Conservation (phyloP, 1,139 yeast genomes). For the Sugiyamaella pinicola region DNA sequence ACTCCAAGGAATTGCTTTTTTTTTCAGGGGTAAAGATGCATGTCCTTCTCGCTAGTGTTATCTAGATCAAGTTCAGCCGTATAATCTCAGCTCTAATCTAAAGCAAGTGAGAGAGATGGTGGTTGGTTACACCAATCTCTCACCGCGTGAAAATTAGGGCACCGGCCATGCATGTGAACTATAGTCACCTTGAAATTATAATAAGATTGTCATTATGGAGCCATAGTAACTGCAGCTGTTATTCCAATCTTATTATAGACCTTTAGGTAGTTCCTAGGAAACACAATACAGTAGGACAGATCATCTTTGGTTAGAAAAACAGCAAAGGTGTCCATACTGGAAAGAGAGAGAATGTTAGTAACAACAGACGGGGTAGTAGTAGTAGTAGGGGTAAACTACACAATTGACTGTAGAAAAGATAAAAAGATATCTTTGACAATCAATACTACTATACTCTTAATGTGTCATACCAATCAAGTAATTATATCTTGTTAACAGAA, state of each 20-base stretch:
- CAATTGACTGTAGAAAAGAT: not conserved
- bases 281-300: constrained; percentile 12
- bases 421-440: not conserved
- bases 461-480: not conserved
- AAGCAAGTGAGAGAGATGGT: too few relatives aligned
- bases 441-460: too few relatives aligned
- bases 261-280: not conserved
- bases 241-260: not conserved
- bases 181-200: constrained; percentile 15
- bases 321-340: constrained; percentile 9
- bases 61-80: constrained; percentile 43
- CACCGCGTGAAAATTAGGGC: constrained; percentile 27
- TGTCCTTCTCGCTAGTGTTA: constrained; percentile 42
- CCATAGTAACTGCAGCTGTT: not conserved
- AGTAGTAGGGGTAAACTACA: not conserved
- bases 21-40: constrained; percentile 28
- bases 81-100: constrained; percentile 38
- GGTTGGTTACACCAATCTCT: not conserved
- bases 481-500: not conserved
- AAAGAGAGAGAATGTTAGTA: not conserved
- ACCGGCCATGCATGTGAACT: constrained; percentile 35
- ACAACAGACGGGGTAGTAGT: not conserved
- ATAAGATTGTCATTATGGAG: not conserved
- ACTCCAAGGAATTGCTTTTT: constrained; percentile 8
- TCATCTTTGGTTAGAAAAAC: constrained; percentile 4